Evolutionary conservation across 495 filamentous ascomycete species (phyloP).

Genomic region (Viridothelium virens): DNA sequence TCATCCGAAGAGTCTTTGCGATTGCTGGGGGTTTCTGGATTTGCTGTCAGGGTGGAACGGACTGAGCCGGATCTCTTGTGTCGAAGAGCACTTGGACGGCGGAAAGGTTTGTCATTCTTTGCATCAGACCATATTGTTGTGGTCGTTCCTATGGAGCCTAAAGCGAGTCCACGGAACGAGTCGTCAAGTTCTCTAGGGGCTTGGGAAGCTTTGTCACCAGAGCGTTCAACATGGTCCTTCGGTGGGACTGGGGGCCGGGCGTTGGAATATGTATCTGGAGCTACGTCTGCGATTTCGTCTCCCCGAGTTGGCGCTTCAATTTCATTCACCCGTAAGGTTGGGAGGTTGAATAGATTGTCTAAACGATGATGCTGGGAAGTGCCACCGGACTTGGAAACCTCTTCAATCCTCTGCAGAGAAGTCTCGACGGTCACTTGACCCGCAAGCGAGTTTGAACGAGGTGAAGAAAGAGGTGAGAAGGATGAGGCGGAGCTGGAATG

Average conservation of each 20-base stretch:
- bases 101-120: neutral
- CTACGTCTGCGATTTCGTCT: neutral
- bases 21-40: neutral
- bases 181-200: neutral
- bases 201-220: neutral
- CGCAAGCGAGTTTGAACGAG: conserved; percentile 3
- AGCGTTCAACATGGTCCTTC: neutral
- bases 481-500: neutral
- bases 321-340: neutral
- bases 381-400: neutral
- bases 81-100: neutral
- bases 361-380: neutral
- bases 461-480: neutral
- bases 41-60: neutral
- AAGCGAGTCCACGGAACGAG: neutral
- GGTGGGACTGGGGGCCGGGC: neutral
- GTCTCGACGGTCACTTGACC: neutral
- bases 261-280: neutral
- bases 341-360: neutral
- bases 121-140: conserved; percentile 5
- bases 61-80: neutral
- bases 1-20: conserved; percentile 7
- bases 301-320: neutral
- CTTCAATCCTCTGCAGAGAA: neutral
- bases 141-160: neutral